Evolutionary conservation across 352 stramenopile species (phyloP).

Genomic region (Phytophthora sp.): DNA sequence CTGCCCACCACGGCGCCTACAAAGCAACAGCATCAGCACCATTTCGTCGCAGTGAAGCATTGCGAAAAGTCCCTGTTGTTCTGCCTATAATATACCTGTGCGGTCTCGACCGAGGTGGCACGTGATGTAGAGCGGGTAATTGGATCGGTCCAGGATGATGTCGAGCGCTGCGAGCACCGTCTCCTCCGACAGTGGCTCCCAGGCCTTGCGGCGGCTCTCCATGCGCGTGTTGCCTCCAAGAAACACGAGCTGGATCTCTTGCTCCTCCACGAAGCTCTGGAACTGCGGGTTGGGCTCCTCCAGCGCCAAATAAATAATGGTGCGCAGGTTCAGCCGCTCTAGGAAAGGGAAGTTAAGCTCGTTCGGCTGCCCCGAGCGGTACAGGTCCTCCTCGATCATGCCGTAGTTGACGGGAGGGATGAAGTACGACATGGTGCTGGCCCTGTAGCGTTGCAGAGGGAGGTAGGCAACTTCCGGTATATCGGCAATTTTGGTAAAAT

Average conservation of each 20-base stretch:
- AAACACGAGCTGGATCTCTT: conserved; percentile 90
- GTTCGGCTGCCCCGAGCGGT: conserved; percentile 90
- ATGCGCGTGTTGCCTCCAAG: conserved; percentile 89
- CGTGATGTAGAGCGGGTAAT: conserved; percentile 92
- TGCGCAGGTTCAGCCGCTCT: conserved; percentile 89
- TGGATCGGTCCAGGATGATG: conserved; percentile 88
- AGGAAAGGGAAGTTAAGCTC: conserved; percentile 95
- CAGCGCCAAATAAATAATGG: conserved; percentile 92
- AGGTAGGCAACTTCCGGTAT: not conserved
- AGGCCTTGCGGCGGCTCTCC: conserved; percentile 87
- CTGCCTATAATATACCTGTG: conserved; percentile 61
- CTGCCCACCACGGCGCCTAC: conserved; percentile 88
- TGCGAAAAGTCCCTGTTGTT: not conserved
- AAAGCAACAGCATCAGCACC: conserved; percentile 6
- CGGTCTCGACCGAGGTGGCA: conserved; percentile 91
- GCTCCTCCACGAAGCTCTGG: conserved; percentile 90
- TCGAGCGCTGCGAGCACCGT: conserved; percentile 91
- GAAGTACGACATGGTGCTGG: conserved; percentile 83
- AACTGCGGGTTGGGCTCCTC: conserved; percentile 92
- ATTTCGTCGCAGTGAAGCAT: too few species aligned
- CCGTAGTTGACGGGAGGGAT: conserved; percentile 94
- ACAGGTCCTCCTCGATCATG: conserved; percentile 93
- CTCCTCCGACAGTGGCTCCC: conserved; percentile 88
- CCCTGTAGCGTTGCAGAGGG: not conserved
- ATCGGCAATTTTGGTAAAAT: not conserved